phyloP scores from a whole-genome alignment of 78 protist genomes.

The Dictyostelium firmibasis region DNA sequence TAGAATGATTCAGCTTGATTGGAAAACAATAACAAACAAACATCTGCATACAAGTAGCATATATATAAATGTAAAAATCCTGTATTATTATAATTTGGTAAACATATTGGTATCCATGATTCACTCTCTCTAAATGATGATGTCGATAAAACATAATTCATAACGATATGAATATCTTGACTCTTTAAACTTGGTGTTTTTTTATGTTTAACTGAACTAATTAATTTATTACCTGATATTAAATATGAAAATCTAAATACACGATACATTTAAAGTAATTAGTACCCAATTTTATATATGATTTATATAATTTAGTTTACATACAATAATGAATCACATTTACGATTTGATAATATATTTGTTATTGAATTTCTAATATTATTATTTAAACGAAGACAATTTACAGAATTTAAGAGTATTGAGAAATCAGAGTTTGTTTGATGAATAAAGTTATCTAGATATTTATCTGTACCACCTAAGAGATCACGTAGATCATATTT shows the following conservation, averaged over 20 bases:
- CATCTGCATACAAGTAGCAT: conserved; percentile 61
- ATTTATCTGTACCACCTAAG: conserved; percentile 62
- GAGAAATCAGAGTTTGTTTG: conserved; percentile 27
- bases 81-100: conserved; percentile 75
- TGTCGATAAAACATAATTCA: conserved; percentile 79
- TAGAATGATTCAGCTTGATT: conserved; percentile 64
- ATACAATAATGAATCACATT: conserved; percentile 55
- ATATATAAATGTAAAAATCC: conserved; percentile 78
- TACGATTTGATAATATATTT: conserved; percentile 32
- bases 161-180: conserved; percentile 73
- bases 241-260: conserved; percentile 47
- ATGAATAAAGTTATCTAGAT: conserved; percentile 42
- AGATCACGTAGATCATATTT: conserved; percentile 71
- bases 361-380: conserved; percentile 34
- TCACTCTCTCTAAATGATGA: conserved; percentile 71
- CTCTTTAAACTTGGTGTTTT: conserved; percentile 56
- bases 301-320: too few relatives aligned
- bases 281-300: too few relatives aligned
- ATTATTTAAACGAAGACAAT: conserved; percentile 51
- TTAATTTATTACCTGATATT: conserved; percentile 62
- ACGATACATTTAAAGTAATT: too few relatives aligned
- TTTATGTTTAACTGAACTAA: conserved; percentile 73
- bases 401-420: conserved; percentile 58
- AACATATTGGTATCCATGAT: conserved; percentile 82
- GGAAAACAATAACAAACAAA: conserved; percentile 81